Evolutionary conservation across 1,139 yeast genomes (phyloP), one percentile per base, ranked within the genome.

Genomic region (Pneumocystis wakefieldiae): DNA sequence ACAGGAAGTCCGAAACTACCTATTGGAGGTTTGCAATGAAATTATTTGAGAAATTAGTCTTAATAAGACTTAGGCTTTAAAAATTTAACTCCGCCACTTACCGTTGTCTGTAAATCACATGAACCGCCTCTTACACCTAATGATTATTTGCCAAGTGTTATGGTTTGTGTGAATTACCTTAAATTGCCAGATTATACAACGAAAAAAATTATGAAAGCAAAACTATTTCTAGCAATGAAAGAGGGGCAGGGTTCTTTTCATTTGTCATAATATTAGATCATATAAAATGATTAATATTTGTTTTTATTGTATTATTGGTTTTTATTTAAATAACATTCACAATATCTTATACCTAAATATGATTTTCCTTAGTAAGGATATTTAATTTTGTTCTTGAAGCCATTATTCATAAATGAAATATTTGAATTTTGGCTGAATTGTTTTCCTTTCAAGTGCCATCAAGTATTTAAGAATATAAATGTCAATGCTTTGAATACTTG

Each of bases 121-220:
- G 96, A 91, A 66, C 83, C 82, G 0, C 71, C 74, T 28, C 72
- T 81, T 61, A 74, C 76, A 24, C 82, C 89, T n/a, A 96, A 92
- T 73, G 91, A 85, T 67, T 90, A 86, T 70, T 77, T 92, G 65
- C 98, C 98, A 1, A 89, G 96, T 75, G 98, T 92, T 2, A 92
- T 92, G 98, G 92, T 98, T 0, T 92, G 98, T 77, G 97, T 95
- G 5, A 92, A 92, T 73, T 92, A 92, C 71, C 79, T 92, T 68
- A 92, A 92, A 73, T 76, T 92, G 37, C 98, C 98, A 1, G 82
- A 86, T 67, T 92, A 92, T 71, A 80, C 89, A 1, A 76, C 81
- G 37, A 79, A 78, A 66, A 83, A 78, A 38, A 74, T 87, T 1
- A 80, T 92, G 84, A 77, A 74, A 64, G 71, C 77, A 57, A 78